Base-by-base conservation (phyloP, 257 asterid genomes). In the Primulina huaijiensis region DNA sequence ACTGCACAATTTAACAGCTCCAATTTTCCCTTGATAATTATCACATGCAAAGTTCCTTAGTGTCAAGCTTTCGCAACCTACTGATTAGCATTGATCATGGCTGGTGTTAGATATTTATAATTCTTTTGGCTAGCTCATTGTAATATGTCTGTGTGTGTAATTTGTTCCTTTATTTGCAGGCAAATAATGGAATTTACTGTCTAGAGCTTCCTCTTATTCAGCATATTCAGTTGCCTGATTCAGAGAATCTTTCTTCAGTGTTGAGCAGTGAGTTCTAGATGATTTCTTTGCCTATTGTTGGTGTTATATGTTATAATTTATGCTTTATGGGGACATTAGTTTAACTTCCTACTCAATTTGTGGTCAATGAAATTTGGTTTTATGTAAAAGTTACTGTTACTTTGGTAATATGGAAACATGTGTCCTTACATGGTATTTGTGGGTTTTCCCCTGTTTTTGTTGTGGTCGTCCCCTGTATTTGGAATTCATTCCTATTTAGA, bases 171-270 rank as follows among this genome's bases (percentile, higher is more conserved):
- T 23, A 50, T 65, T 29, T 72, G 72, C 87, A 89, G 97, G 92
- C 59, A 73, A 78, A 76, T 63, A 82, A 77, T 64, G 92, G 92
- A 57, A 70, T 90, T 74, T 65, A 73, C 67, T 85, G 87, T 78
- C 84, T 90, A 34, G 95, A 90, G 90, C 87, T 88, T 75, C 97
- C 97, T 68, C 93, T 90, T 72, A 88, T 90, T 73, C 87, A 90
- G 77, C 95, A 90, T 69, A 78, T 43, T 72, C 82, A 70, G 71
- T 84, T 90, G 64, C 88, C 93, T 56, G 95, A 83, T 81, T 60
- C 72, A 23, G 80, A 79, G 37, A 79, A 74, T 70, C 87, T 88
- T 78, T 73, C 89, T 37, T 88, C 89, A 38, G 38, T 85, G 68
- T 76, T 90, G 80, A 69, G 76, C 52, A 71, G 97, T 86, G 72